These are phyloP conservation scores for Huntiella abstrusa DNA, from an alignment of 2,329 filamentous ascomycete species.

Conservation along the genomic window DNA sequence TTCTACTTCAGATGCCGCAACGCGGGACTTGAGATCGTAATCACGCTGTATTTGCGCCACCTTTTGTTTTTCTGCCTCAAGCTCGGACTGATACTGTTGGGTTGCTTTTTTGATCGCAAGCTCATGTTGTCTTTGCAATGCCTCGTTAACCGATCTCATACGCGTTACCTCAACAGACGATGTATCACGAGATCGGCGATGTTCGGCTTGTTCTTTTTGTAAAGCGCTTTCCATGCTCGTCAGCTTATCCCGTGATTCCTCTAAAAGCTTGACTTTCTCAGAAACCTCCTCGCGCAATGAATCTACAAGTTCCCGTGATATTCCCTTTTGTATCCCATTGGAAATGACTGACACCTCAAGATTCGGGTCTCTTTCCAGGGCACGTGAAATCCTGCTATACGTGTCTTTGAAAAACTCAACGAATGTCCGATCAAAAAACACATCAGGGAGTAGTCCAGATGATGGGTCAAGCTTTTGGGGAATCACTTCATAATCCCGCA, in stretches of 20 bases:
- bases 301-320: constrained; percentile 87
- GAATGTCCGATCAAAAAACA: constrained; percentile 72
- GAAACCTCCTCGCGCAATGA: constrained; percentile 59
- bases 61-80: constrained; percentile 6
- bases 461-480: constrained; percentile 44
- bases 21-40: constrained; percentile 5
- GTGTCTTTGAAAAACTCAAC: constrained; percentile 94
- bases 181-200: constrained; percentile 24
- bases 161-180: constrained; percentile 32
- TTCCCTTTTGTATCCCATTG: constrained; percentile 68
- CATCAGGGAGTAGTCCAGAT: constrained; percentile 45
- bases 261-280: constrained; percentile 35
- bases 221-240: constrained; percentile 18
- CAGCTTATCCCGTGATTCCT: constrained; percentile 8
- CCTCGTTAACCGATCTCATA: constrained; percentile 49
- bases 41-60: constrained; percentile 3
- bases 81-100: constrained; percentile 14
- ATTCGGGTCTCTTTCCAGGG: constrained; percentile 79
- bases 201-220: constrained; percentile 30
- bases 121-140: constrained; percentile 50
- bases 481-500: constrained; percentile 80
- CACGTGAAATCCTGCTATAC: constrained; percentile 65
- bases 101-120: constrained; percentile 31
- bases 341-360: constrained; percentile 66
- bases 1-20: not conserved